Conservation (phyloP, 768 basidiomycete genomes). For the Lentinula detonsa region DNA sequence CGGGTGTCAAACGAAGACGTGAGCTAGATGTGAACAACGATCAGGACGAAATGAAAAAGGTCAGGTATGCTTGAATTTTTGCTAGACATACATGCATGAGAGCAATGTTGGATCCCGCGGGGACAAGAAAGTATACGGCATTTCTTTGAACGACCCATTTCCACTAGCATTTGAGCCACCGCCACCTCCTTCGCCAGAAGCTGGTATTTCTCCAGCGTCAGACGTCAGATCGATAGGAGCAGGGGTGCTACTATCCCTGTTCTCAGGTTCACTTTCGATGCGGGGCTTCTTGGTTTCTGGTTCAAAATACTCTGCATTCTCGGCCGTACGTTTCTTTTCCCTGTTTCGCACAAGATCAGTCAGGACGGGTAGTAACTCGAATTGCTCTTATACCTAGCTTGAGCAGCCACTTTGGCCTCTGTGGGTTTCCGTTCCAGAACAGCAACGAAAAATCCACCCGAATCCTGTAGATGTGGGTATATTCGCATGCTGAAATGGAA, state of each 20-base stretch:
- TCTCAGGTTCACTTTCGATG: constrained; percentile 21
- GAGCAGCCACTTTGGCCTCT: not conserved
- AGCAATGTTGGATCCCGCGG: constrained; percentile 64
- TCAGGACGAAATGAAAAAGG: not conserved
- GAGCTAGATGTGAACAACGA: constrained; percentile 35
- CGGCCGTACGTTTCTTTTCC: constrained; percentile 50
- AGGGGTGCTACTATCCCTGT: constrained; percentile 10
- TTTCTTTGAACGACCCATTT: constrained; percentile 69
- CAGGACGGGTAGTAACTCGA: not conserved
- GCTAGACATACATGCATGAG: constrained; percentile 60
- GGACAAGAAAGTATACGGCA: constrained; percentile 81
- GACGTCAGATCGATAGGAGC: not conserved
- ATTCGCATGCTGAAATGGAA: constrained; percentile 64
- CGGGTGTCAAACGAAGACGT: constrained; percentile 59
- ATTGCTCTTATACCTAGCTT: constrained; percentile 13
- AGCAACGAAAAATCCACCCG: constrained; percentile 97
- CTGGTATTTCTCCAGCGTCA: not conserved
- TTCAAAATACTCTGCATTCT: constrained; percentile 25
- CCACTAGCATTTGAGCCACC: constrained; percentile 9
- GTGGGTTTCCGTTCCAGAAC: constrained; percentile 55
- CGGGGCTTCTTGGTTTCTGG: constrained; percentile 48
- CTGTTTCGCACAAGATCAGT: constrained; percentile 13
- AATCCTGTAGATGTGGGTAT: constrained; percentile 93
- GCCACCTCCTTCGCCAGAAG: constrained; percentile 8
- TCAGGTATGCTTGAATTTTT: not conserved